Evolutionary conservation across 495 filamentous ascomycete genomes (phyloP).

Genomic region (Daldinia concentrica): DNA sequence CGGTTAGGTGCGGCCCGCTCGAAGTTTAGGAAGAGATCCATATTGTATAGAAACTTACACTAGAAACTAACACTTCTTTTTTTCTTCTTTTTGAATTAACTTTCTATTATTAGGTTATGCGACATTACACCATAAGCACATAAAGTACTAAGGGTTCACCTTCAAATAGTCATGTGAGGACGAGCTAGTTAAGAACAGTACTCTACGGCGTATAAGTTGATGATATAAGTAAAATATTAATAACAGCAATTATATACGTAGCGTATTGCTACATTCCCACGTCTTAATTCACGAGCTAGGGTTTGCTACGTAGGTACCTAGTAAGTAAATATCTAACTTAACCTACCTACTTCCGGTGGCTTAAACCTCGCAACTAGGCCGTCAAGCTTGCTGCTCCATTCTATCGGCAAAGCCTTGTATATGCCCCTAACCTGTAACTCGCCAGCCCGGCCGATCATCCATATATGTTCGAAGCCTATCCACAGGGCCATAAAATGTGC

Average conservation of each 20-base stretch:
- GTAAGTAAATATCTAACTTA: background rate
- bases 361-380: slow-evolving; percentile 46
- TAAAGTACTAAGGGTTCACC: too few relatives aligned
- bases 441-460: slow-evolving; percentile 53
- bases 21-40: background rate
- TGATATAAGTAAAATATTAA: too few relatives aligned
- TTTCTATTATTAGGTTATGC: background rate
- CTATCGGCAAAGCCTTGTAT: slow-evolving; percentile 48
- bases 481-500: slow-evolving; percentile 53
- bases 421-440: slow-evolving; percentile 54
- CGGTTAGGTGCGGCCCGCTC: slow-evolving; percentile 2
- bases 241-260: background rate
- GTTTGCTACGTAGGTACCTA: too few relatives aligned
- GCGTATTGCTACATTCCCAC: background rate
- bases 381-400: slow-evolving; percentile 52
- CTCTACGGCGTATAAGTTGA: too few relatives aligned
- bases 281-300: background rate
- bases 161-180: too few relatives aligned
- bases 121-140: too few relatives aligned
- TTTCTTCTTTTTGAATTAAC: background rate
- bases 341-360: slow-evolving; percentile 23
- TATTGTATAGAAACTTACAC: too few relatives aligned
- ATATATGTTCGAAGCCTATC: slow-evolving; percentile 48
- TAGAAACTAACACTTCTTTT: background rate
- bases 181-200: too few relatives aligned